These are phyloP conservation scores for Gymnopus androsaceus DNA, from an alignment of 1,284 basidiomycete genomes.

Conservation along the genomic window DNA sequence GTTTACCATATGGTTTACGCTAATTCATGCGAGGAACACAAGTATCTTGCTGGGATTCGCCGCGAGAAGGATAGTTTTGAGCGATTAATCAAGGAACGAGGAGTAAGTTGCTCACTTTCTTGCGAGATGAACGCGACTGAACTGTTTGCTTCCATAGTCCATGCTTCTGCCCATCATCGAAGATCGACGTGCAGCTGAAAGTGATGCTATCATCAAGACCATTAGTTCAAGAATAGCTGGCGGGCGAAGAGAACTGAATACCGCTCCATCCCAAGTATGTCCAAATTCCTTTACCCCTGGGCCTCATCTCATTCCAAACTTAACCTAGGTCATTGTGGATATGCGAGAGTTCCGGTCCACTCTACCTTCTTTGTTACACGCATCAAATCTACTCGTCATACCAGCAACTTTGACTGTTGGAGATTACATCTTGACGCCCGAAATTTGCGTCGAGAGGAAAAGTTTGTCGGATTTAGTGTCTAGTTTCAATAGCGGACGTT, in stretches of 20 bases:
- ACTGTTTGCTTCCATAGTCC: conserved; percentile 46
- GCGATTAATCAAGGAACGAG: conserved; percentile 88
- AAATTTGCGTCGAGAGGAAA: conserved; percentile 96
- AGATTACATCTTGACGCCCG: conserved; percentile 94
- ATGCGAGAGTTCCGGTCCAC: conserved; percentile 96
- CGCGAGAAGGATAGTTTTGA: conserved; percentile 96
- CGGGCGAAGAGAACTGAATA: conserved; percentile 70
- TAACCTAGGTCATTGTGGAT: conserved; percentile 84
- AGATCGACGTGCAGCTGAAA: conserved; percentile 53
- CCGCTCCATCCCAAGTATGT: conserved; percentile 71
- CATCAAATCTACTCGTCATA: conserved; percentile 77
- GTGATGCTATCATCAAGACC: conserved; percentile 75
- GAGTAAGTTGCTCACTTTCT: conserved; percentile 52
- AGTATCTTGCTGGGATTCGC: conserved; percentile 86
- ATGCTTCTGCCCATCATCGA: conserved; percentile 93
- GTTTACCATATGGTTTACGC: conserved; percentile 96
- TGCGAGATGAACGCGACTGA: not conserved
- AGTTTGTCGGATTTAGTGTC: conserved; percentile 89
- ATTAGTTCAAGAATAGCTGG: conserved; percentile 90
- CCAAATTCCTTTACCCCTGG: not conserved
- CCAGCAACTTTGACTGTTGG: conserved; percentile 93
- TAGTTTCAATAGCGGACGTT: conserved; percentile 89
- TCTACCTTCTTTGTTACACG: conserved; percentile 89
- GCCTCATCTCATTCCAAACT: not conserved
- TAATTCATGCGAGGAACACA: conserved; percentile 93